phyloP scores from a whole-genome alignment of 768 basidiomycete genomes.

The Lentinula aciculospora region DNA sequence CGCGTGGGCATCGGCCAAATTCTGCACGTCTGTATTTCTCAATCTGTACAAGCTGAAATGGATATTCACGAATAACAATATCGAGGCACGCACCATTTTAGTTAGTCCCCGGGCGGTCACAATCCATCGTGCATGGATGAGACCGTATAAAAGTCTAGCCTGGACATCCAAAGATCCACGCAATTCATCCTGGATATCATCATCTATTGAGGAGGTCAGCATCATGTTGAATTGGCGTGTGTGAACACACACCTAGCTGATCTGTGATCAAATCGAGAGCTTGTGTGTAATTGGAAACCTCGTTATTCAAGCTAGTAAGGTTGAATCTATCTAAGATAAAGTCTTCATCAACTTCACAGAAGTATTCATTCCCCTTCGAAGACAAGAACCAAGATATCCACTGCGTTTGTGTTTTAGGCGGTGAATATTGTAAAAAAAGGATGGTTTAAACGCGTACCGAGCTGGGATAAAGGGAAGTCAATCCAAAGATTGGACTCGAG shows the following conservation, averaged over 20 bases:
- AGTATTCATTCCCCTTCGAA: constrained; percentile 98
- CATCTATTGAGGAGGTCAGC: constrained; percentile 46
- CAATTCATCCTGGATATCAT: constrained; percentile 90
- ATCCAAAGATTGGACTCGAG: not conserved
- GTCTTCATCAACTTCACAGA: constrained; percentile 98
- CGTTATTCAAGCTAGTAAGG: constrained; percentile 93
- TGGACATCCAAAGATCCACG: constrained; percentile 90
- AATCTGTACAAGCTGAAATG: constrained; percentile 38
- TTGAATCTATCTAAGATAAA: constrained; percentile 99
- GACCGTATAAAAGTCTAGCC: constrained; percentile 88
- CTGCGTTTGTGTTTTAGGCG: constrained; percentile 30
- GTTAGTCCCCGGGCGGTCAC: constrained; percentile 88
- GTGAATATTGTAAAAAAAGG: not conserved
- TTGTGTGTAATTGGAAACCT: constrained; percentile 90
- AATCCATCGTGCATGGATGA: constrained; percentile 97
- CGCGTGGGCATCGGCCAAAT: constrained; percentile 97
- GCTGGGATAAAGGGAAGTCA: not conserved
- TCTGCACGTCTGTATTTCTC: constrained; percentile 99
- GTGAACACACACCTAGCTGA: constrained; percentile 67
- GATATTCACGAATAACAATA: not conserved
- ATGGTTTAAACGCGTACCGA: constrained; percentile 1
- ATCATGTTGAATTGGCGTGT: not conserved
- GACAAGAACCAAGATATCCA: constrained; percentile 99
- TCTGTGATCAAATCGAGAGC: constrained; percentile 96
- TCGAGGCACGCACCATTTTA: constrained; percentile 74